Percentiles rank a stretch among this genome's conserved stretches.
These are phyloP conservation scores for Picea sitchensis DNA, from an alignment of 75 land plant genomes.

Conservation along the genomic window DNA sequence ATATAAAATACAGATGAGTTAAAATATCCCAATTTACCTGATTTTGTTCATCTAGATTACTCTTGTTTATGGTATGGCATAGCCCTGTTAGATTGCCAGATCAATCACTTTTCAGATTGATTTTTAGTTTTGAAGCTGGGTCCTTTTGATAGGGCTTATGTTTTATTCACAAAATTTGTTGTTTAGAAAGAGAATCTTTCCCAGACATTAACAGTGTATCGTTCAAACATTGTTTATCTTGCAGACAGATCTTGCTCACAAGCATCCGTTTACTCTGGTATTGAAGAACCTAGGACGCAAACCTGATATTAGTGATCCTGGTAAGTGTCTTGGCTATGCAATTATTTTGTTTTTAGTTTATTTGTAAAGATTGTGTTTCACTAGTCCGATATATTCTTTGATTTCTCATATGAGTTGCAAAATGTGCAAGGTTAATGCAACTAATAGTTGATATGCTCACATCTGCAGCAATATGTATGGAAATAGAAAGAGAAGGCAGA, in stretches of 20 bases:
- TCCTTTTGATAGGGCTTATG: not conserved
- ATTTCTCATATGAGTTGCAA: too few relatives aligned
- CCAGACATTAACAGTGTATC: not conserved
- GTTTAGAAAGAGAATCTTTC: not conserved
- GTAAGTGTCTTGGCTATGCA: constrained; percentile 11
- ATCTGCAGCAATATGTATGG: constrained; percentile 25
- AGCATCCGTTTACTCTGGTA: constrained; percentile 53
- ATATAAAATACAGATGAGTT: not conserved
- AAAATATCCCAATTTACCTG: not conserved
- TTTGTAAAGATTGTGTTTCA: not conserved
- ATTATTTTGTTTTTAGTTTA: not conserved
- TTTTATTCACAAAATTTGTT: too few relatives aligned
- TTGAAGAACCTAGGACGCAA: constrained; percentile 45
- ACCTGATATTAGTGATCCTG: constrained; percentile 19
- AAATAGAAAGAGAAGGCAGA: constrained; percentile 37
- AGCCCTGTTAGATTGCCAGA: not conserved
- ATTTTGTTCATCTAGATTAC: not conserved
- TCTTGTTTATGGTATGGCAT: not conserved
- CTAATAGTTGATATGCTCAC: not conserved
- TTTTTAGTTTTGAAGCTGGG: not conserved
- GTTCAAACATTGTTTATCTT: not conserved
- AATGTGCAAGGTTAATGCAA: not conserved
- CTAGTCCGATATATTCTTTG: not conserved
- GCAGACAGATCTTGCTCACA: constrained; percentile 53
- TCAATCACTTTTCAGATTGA: not conserved